phyloP scores from a whole-genome alignment of 1,284 basidiomycete species.

The Leccinum solheimii region DNA sequence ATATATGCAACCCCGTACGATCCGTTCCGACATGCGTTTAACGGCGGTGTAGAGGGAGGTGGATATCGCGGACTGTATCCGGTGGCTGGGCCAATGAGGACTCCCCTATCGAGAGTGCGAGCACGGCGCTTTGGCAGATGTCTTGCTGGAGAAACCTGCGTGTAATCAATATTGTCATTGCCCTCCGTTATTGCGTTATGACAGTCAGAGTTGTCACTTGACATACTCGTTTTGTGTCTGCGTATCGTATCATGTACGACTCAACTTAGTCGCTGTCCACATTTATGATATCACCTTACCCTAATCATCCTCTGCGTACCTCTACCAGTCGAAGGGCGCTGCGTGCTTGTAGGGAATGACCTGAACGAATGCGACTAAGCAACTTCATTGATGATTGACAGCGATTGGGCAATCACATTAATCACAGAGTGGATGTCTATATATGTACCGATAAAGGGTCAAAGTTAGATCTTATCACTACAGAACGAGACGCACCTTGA shows the following conservation, averaged over 20 bases:
- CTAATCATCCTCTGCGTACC: neutral
- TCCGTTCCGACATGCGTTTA: slow-evolving; percentile 22
- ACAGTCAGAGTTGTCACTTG: neutral
- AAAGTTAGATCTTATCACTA: neutral
- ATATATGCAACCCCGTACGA: slow-evolving; percentile 17
- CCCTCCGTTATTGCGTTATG: neutral
- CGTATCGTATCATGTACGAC: neutral
- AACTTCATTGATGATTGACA: neutral
- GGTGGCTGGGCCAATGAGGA: slow-evolving; percentile 7
- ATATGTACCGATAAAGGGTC: neutral
- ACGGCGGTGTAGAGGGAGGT: neutral
- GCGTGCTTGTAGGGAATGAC: neutral
- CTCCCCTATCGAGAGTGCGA: slow-evolving; percentile 3
- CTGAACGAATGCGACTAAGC: neutral
- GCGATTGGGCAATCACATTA: neutral
- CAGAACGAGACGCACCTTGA: neutral
- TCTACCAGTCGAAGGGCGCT: neutral
- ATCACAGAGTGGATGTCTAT: neutral
- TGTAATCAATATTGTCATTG: slow-evolving; percentile 2
- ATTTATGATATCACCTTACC: neutral
- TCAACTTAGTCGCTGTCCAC: neutral
- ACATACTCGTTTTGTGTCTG: neutral
- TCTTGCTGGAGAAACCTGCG: slow-evolving; percentile 13
- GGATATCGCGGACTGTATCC: slow-evolving; percentile 11
- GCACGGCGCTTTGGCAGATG: slow-evolving; percentile 25